phyloP scores from a whole-genome alignment of 371 early-diverging fungal species.

The Syncephalis plumigaleata region DNA sequence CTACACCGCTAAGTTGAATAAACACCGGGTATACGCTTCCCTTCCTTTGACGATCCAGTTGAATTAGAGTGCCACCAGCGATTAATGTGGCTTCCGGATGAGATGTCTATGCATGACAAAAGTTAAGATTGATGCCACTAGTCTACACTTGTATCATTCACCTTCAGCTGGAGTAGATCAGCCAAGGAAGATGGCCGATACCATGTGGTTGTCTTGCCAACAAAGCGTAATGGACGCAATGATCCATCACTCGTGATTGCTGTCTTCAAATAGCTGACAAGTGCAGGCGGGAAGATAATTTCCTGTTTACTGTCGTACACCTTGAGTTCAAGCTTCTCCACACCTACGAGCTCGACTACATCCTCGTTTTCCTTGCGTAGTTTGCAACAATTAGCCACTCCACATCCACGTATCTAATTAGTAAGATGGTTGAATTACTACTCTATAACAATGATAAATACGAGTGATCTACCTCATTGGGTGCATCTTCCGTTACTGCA shows the following conservation, averaged over 20 bases:
- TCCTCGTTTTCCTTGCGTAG: no score
- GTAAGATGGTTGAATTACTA: no score
- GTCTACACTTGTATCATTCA: conserved; percentile 7
- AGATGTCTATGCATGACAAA: no score
- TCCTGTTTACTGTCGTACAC: conserved; percentile 32
- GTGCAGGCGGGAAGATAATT: conserved; percentile 33
- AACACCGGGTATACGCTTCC: conserved; percentile 30
- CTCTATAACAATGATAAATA: no score
- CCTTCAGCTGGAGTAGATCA: conserved; percentile 31
- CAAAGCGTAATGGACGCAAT: conserved; percentile 11
- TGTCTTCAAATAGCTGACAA: conserved; percentile 19
- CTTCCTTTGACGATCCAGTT: conserved; percentile 52
- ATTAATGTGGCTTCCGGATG: conserved; percentile 45
- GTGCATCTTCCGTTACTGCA: no score
- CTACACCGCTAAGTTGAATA: conserved; percentile 37
- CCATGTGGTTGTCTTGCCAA: conserved; percentile 25
- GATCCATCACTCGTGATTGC: neutral
- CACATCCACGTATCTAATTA: no score
- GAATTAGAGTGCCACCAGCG: conserved; percentile 57
- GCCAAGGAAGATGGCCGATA: conserved; percentile 39
- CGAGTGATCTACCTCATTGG: no score
- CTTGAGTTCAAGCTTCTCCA: conserved; percentile 13
- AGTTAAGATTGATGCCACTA: no score
- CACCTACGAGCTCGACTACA: no score
- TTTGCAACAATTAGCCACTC: no score